Conservation (phyloP, 768 basidiomycete species). For the Gloeostereum incarnatum region DNA sequence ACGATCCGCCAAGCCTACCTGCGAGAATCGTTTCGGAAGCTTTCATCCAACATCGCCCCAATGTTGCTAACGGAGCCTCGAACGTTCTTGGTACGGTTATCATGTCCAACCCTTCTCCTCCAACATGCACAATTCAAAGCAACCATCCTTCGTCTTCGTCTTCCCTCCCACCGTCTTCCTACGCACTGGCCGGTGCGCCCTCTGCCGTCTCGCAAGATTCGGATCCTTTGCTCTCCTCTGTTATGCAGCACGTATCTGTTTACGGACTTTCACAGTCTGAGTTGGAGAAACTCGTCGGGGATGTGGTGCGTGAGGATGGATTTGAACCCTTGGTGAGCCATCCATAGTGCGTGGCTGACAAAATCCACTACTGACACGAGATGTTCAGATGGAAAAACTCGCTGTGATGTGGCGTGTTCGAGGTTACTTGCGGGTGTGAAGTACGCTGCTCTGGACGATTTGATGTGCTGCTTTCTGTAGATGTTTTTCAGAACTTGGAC, state of each 20-base stretch:
- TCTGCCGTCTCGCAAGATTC: constrained; percentile 6
- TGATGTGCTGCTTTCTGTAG: too few species aligned
- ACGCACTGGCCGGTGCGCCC: constrained; percentile 3
- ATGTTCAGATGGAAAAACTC: constrained; percentile 43
- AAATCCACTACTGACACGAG: background rate
- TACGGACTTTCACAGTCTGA: constrained; percentile 41
- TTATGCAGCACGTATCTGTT: constrained; percentile 38
- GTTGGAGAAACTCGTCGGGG: constrained; percentile 48
- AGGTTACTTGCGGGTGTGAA: constrained; percentile 23
- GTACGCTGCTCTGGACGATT: too few species aligned
- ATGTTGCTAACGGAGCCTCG: too few species aligned
- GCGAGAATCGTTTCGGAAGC: too few species aligned
- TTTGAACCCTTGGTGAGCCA: constrained; percentile 63
- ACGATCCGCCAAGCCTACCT: too few species aligned
- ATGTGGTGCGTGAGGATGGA: constrained; percentile 66
- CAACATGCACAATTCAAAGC: constrained; percentile 17
- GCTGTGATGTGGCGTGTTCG: constrained; percentile 45
- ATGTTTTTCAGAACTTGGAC: too few species aligned
- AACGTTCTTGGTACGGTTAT: too few species aligned
- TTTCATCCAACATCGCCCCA: too few species aligned
- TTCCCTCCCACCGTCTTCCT: background rate
- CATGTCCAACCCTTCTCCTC: constrained; percentile 21
- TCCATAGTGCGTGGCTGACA: background rate
- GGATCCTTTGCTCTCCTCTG: constrained; percentile 21
- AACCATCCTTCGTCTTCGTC: background rate